phyloP scores from a whole-genome alignment of 768 basidiomycete species.

The Candolleomyces efflorescens region DNA sequence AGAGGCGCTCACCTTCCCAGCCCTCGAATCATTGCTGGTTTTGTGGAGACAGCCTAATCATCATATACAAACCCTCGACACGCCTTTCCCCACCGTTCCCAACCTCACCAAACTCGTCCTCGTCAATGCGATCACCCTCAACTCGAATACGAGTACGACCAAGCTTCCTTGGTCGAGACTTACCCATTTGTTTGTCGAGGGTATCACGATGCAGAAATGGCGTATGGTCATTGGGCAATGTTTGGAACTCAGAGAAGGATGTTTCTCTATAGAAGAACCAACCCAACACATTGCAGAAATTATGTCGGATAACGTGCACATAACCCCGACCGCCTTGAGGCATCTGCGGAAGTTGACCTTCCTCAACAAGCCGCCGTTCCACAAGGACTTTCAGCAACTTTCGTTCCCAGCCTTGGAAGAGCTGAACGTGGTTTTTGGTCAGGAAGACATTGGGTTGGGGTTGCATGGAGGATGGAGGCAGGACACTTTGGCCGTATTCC shows the following conservation, averaged over 20 bases:
- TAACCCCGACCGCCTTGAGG: not conserved
- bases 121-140: not conserved
- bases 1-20: not conserved
- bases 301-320: not conserved
- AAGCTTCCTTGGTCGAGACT: conserved; percentile 1
- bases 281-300: not conserved
- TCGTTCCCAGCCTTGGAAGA: conserved; percentile 1
- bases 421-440: not conserved
- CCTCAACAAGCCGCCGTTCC: not conserved
- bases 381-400: not conserved
- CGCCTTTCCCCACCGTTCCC: not conserved
- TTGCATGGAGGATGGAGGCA: not conserved
- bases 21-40: not conserved
- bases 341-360: not conserved
- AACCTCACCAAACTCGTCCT: conserved; percentile 2
- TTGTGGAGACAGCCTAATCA: not conserved
- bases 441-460: not conserved
- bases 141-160: not conserved
- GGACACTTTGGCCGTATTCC: not conserved
- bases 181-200: not conserved
- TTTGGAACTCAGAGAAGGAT: not conserved
- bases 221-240: not conserved
- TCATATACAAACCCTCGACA: not conserved
- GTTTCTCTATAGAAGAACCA: not conserved
- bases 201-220: not conserved